Conservation (phyloP, 495 filamentous ascomycete species). For the Hypomontagnella monticulosa region DNA sequence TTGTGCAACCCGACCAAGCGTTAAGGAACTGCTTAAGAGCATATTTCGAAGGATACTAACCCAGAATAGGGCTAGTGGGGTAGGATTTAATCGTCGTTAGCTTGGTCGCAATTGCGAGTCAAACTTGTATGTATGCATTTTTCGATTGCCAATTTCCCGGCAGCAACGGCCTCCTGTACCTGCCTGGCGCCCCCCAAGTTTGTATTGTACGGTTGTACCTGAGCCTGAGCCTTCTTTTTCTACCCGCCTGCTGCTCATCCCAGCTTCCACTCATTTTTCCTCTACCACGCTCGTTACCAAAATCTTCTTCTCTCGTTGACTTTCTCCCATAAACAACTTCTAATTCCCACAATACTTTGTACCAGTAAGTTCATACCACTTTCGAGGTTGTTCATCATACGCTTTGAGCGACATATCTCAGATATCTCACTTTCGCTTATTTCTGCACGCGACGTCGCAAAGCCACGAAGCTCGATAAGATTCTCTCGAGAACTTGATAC, state of each 20-base stretch:
- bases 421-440: neutral
- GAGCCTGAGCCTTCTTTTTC: conserved; percentile 26
- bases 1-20: neutral
- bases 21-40: conserved; percentile 12
- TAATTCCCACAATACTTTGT: conserved; percentile 23
- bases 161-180: conserved; percentile 22
- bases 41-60: conserved; percentile 10
- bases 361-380: conserved; percentile 24
- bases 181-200: conserved; percentile 23
- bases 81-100: conserved; percentile 25
- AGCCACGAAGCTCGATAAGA: neutral
- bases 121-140: conserved; percentile 13
- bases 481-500: conserved; percentile 4
- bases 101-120: conserved; percentile 19
- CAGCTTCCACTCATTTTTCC: conserved; percentile 27
- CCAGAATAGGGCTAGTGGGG: conserved; percentile 15
- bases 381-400: neutral
- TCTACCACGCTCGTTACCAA: conserved; percentile 23
- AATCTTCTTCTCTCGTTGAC: conserved; percentile 14
- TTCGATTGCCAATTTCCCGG: conserved; percentile 34
- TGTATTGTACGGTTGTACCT: neutral
- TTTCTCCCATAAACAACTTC: conserved; percentile 30
- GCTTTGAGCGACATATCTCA: neutral
- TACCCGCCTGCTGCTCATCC: conserved; percentile 19
- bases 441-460: conserved; percentile 16